Percentiles rank a stretch among this genome's conserved stretches.
phyloP scores from a whole-genome alignment of 2,329 filamentous ascomycete genomes.

The Penicillium psychrosexuale region DNA sequence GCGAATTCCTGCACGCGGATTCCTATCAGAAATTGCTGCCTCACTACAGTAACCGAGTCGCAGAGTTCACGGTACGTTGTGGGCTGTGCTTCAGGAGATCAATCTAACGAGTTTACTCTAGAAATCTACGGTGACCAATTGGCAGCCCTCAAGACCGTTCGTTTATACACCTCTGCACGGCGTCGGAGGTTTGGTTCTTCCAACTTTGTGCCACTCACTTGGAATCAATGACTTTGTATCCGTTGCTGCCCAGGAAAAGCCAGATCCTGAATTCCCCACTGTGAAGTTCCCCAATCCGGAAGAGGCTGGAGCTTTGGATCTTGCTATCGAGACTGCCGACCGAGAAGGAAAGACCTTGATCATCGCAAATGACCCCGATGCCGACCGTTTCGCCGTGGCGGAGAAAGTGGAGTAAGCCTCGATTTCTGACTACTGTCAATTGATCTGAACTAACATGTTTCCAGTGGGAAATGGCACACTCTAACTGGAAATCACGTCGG shows the following conservation, averaged over 20 bases:
- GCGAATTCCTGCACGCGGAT: slow-evolving; percentile 29
- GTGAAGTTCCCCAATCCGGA: slow-evolving; percentile 65
- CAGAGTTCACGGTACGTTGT: slow-evolving; percentile 32
- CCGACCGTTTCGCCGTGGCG: slow-evolving; percentile 61
- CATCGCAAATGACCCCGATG: slow-evolving; percentile 63
- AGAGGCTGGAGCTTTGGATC: slow-evolving; percentile 60
- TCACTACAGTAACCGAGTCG: slow-evolving; percentile 31
- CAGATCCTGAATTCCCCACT: slow-evolving; percentile 62
- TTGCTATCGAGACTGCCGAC: slow-evolving; percentile 57
- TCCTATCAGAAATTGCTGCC: slow-evolving; percentile 29
- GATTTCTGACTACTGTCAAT: background rate
- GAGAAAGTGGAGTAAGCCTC: slow-evolving; percentile 51
- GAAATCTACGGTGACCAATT: slow-evolving; percentile 34
- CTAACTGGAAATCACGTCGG: slow-evolving; percentile 66
- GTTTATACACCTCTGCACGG: slow-evolving; percentile 46
- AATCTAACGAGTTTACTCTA: slow-evolving; percentile 19
- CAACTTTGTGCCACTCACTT: slow-evolving; percentile 32
- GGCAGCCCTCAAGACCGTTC: slow-evolving; percentile 31
- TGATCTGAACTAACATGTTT: slow-evolving; percentile 2
- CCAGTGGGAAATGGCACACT: slow-evolving; percentile 54
- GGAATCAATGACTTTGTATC: slow-evolving; percentile 34
- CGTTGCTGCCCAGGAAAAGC: slow-evolving; percentile 51
- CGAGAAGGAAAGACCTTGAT: slow-evolving; percentile 50
- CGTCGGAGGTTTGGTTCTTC: slow-evolving; percentile 38
- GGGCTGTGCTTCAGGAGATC: background rate